These are phyloP conservation scores for Metschnikowia lunata DNA, from an alignment of 805 yeast species.

Conservation along the genomic window DNA sequence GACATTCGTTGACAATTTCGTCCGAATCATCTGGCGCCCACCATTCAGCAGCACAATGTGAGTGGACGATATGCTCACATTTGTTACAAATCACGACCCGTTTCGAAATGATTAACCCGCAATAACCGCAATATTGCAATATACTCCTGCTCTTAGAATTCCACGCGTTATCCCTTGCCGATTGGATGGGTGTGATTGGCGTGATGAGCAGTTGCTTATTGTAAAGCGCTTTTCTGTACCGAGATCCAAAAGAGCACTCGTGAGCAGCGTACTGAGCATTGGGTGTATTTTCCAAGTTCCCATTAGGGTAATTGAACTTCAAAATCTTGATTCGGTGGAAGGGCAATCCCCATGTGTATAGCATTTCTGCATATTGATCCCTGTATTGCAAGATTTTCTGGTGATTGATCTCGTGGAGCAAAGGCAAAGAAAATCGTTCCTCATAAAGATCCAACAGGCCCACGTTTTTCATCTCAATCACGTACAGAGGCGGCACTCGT, in stretches of 20 bases:
- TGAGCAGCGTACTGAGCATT: conserved; percentile 29
- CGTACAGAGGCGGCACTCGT: conserved; percentile 27
- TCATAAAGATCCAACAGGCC: conserved; percentile 43
- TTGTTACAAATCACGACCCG: conserved; percentile 61
- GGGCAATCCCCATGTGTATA: conserved; percentile 80
- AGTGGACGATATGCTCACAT: conserved; percentile 79
- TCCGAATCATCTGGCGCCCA: conserved; percentile 7
- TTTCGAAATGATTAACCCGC: conserved; percentile 57
- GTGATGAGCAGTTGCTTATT: conserved; percentile 21
- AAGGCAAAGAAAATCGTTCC: conserved; percentile 35
- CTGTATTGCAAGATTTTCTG: conserved; percentile 44
- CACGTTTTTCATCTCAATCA: conserved; percentile 45
- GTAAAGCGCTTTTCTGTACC: conserved; percentile 19
- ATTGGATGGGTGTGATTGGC: conserved; percentile 23
- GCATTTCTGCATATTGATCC: conserved; percentile 69
- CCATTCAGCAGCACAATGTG: conserved; percentile 72
- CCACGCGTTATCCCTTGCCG: conserved; percentile 29
- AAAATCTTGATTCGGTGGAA: conserved; percentile 73
- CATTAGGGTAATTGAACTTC: conserved; percentile 54
- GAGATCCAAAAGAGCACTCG: conserved; percentile 30
- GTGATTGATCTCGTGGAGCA: conserved; percentile 38
- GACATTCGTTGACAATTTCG: conserved; percentile 10
- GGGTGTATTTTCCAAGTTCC: neutral
- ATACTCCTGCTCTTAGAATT: conserved; percentile 21
- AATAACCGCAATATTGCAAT: conserved; percentile 55